These are phyloP conservation scores for Bidens hawaiensis DNA, from an alignment of 140 eudicot genomes.

Conservation along the genomic window DNA sequence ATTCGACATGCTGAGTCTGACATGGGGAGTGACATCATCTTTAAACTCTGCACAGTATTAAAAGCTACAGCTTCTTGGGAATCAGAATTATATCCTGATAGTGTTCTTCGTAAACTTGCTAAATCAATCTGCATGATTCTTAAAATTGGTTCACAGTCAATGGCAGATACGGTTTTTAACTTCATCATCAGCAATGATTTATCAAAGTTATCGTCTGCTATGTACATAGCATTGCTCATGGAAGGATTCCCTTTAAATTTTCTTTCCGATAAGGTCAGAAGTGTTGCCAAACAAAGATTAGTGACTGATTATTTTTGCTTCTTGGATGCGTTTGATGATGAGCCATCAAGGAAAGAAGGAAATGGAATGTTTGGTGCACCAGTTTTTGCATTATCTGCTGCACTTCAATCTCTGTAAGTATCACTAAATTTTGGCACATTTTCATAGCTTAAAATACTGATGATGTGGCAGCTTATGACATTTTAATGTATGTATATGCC, in stretches of 20 bases:
- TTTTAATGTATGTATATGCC: background rate
- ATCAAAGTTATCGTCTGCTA: conserved; percentile 34
- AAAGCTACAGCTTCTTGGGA: conserved; percentile 39
- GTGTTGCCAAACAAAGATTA: conserved; percentile 54
- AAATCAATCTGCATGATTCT: conserved; percentile 60
- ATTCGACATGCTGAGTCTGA: conserved; percentile 72
- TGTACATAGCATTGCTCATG: conserved; percentile 63
- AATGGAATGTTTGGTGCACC: conserved; percentile 60
- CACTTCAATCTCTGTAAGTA: conserved; percentile 74
- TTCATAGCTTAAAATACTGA: background rate
- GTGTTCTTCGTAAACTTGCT: conserved; percentile 56
- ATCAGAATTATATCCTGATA: conserved; percentile 37
- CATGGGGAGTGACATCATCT: conserved; percentile 44
- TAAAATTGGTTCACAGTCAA: conserved; percentile 40
- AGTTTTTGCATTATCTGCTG: conserved; percentile 63
- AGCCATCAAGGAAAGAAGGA: conserved; percentile 23
- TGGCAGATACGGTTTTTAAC: conserved; percentile 56
- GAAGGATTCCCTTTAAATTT: conserved; percentile 74
- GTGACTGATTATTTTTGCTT: conserved; percentile 57
- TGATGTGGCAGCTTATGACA: background rate
- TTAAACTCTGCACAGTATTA: conserved; percentile 60
- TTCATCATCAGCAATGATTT: conserved; percentile 30
- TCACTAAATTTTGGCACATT: background rate
- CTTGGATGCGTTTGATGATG: conserved; percentile 44
- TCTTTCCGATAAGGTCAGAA: conserved; percentile 60